Conservation (phyloP, 306 rosid genomes). For the Argentina anserina region DNA sequence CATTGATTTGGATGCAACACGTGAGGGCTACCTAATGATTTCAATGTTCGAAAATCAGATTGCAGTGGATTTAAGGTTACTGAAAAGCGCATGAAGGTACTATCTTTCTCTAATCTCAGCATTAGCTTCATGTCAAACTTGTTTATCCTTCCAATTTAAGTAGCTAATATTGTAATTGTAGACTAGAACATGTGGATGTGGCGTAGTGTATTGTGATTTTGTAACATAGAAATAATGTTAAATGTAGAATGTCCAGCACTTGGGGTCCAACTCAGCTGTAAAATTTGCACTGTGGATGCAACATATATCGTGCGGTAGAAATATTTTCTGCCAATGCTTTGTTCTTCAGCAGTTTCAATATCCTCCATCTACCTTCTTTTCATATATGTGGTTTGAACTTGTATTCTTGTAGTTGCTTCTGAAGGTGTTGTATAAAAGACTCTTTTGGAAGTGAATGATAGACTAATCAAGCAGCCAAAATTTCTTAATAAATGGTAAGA, state of each 20-base stretch:
- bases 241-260: conserved; percentile 81
- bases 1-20: conserved; percentile 84
- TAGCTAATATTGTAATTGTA: no score
- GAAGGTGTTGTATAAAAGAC: conserved; percentile 90
- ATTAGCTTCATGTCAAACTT: not conserved
- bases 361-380: conserved; percentile 19
- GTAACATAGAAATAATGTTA: conserved; percentile 10
- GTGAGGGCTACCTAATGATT: conserved; percentile 70
- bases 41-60: conserved; percentile 89
- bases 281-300: conserved; percentile 59
- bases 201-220: conserved; percentile 2
- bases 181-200: not conserved
- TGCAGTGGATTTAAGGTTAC: conserved; percentile 80
- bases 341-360: conserved; percentile 6
- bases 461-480: conserved; percentile 63
- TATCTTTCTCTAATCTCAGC: not conserved
- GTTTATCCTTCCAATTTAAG: no score
- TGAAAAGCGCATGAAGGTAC: conserved; percentile 93
- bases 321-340: conserved; percentile 1
- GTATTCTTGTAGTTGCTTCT: conserved; percentile 27
- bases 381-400: conserved; percentile 15
- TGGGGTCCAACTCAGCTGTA: conserved; percentile 89
- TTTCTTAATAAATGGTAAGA: conserved; percentile 71
- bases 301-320: conserved; percentile 71
- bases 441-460: conserved; percentile 89